These are phyloP conservation scores for Fraxinus pennsylvanica DNA, from an alignment of 257 asterid genomes.

Conservation along the genomic window DNA sequence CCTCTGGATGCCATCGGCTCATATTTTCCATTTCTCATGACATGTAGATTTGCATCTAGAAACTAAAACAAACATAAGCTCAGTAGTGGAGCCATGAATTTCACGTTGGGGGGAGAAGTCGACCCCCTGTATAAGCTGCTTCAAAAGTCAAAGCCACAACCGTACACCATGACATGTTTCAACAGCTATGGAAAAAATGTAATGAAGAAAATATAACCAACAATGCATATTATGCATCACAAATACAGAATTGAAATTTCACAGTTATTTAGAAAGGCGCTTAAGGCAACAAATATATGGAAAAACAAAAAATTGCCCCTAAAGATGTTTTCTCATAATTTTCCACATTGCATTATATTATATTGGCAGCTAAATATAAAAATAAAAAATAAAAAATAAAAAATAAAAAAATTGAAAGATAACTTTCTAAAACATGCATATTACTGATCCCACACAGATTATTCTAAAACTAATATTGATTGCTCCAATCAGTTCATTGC, in stretches of 20 bases:
- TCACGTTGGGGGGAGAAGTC: too few relatives aligned
- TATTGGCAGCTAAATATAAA: not conserved
- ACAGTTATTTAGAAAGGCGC: not conserved
- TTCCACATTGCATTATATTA: not conserved
- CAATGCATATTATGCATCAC: not conserved
- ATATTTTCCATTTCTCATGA: not conserved
- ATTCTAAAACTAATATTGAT: not conserved
- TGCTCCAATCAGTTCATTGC: not conserved
- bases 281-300: not conserved
- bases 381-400: too few relatives aligned
- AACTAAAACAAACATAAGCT: not conserved
- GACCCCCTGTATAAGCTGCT: not conserved
- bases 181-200: not conserved
- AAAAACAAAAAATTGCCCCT: not conserved
- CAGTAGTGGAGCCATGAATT: too few relatives aligned
- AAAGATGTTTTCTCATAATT: not conserved
- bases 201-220: not conserved
- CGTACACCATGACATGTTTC: not conserved
- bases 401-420: not conserved
- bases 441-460: not conserved
- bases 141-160: not conserved
- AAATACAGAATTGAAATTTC: not conserved
- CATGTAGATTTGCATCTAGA: not conserved
- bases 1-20: not conserved
- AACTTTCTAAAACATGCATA: not conserved